Conservation (phyloP, 805 yeast species). For the Saccharomycopsis capsularis region DNA sequence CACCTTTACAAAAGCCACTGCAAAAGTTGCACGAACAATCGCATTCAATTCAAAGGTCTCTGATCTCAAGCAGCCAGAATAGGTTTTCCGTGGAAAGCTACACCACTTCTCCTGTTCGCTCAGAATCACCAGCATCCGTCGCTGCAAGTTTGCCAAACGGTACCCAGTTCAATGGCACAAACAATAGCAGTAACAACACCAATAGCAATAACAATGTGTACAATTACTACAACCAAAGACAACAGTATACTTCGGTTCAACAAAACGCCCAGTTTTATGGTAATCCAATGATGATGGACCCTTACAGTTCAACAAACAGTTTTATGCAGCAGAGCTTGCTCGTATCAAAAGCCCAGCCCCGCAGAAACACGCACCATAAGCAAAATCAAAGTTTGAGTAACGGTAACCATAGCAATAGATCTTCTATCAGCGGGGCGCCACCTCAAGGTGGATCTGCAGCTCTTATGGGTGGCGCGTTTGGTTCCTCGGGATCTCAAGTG, state of each 20-base stretch:
- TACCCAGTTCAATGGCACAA: too few species aligned
- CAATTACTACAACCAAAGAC: slow-evolving; percentile 2
- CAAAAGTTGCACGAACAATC: background rate
- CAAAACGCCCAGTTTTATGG: slow-evolving; percentile 3
- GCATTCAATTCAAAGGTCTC: background rate
- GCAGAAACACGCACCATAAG: background rate
- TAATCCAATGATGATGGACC: background rate
- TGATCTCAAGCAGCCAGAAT: background rate
- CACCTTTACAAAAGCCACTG: too few species aligned
- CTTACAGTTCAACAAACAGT: slow-evolving; percentile 1
- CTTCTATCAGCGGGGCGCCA: background rate
- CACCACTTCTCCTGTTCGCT: slow-evolving; percentile 1
- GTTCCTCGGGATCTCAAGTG: slow-evolving; percentile 50
- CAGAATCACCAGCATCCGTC: slow-evolving; percentile 8
- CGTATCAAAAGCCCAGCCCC: slow-evolving; percentile 7
- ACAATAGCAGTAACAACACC: background rate
- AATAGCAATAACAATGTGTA: background rate
- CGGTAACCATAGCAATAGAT: background rate
- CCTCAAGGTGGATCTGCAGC: background rate
- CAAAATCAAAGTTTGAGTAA: background rate
- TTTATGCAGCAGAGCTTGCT: slow-evolving; percentile 4
- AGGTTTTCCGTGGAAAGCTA: background rate
- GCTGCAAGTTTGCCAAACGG: too few species aligned
- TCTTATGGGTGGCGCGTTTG: slow-evolving; percentile 12
- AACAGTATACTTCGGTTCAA: slow-evolving; percentile 3